A percentile compares a stretch with the other conserved stretches of the same genome.
These are phyloP conservation scores for Apiospora saccharicola DNA, from an alignment of 2,329 filamentous ascomycete genomes.

Conservation along the genomic window DNA sequence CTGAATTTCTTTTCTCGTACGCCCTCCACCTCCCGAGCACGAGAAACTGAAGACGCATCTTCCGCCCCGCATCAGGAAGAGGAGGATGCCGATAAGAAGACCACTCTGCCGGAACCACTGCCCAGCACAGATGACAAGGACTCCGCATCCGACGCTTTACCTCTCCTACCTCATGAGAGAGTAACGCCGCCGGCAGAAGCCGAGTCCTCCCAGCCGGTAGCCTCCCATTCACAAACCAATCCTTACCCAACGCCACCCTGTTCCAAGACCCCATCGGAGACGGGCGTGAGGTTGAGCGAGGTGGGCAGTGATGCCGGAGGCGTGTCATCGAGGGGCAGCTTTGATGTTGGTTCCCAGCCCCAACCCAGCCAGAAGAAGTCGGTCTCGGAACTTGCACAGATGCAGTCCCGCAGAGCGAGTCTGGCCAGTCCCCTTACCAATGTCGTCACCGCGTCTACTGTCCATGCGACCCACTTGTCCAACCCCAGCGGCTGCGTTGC, in stretches of 20 bases:
- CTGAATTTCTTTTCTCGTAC: slow-evolving; percentile 57
- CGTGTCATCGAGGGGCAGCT: slow-evolving; percentile 31
- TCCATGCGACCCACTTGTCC: slow-evolving; percentile 73
- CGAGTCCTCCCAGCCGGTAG: slow-evolving; percentile 39
- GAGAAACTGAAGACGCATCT: slow-evolving; percentile 45
- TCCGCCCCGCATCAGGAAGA: slow-evolving; percentile 46
- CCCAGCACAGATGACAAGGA: slow-evolving; percentile 36
- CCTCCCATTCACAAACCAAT: slow-evolving; percentile 44
- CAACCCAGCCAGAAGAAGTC: slow-evolving; percentile 51
- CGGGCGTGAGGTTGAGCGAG: slow-evolving; percentile 51
- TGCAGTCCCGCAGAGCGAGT: slow-evolving; percentile 52
- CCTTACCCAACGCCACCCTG: slow-evolving; percentile 66
- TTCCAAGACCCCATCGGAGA: slow-evolving; percentile 56
- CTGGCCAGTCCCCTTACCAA: slow-evolving; percentile 67
- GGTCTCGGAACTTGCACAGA: slow-evolving; percentile 51
- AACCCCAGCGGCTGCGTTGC: slow-evolving; percentile 66
- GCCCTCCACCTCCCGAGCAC: slow-evolving; percentile 49
- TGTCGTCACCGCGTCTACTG: slow-evolving; percentile 67
- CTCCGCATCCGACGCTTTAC: slow-evolving; percentile 38
- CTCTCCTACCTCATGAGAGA: slow-evolving; percentile 50
- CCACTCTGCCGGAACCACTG: slow-evolving; percentile 31
- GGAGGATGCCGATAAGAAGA: slow-evolving; percentile 36
- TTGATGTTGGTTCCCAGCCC: slow-evolving; percentile 43
- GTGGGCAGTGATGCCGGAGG: slow-evolving; percentile 48
- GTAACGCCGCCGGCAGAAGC: slow-evolving; percentile 42